Percentiles rank a stretch among this genome's conserved stretches.
phyloP scores from a whole-genome alignment of 116 monocot species.

The Zostera marina region DNA sequence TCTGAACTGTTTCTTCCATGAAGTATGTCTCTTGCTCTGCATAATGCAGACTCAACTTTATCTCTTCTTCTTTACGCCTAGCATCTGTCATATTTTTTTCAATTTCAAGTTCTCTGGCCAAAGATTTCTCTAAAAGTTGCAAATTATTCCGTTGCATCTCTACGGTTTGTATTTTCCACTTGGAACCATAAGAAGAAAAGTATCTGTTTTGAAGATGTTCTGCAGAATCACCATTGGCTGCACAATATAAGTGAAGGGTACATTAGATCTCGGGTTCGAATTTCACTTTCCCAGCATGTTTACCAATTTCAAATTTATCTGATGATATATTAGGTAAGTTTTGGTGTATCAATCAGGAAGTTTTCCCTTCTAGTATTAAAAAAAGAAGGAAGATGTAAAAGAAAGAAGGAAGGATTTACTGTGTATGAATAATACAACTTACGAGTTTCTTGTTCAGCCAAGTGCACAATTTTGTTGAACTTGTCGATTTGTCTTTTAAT shows the following conservation, averaged over 20 bases:
- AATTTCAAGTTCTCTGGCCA: constrained; percentile 78
- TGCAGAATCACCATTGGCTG: constrained; percentile 20
- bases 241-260: no score
- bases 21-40: constrained; percentile 27
- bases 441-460: constrained; percentile 20
- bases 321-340: no score
- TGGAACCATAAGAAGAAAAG: constrained; percentile 15
- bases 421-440: constrained; percentile 8
- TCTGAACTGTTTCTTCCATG: constrained; percentile 40
- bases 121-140: constrained; percentile 64
- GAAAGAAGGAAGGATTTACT: not conserved
- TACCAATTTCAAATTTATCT: no score
- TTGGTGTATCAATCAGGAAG: no score
- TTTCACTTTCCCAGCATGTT: no score
- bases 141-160: constrained; percentile 54
- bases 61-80: constrained; percentile 30
- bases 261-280: no score
- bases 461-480: constrained; percentile 27
- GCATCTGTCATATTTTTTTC: constrained; percentile 55
- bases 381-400: not conserved
- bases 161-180: constrained; percentile 28
- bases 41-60: constrained; percentile 37
- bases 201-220: constrained; percentile 18
- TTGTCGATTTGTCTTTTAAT: constrained; percentile 31
- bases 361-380: no score